Evolutionary conservation across 208 protist genomes (phyloP), one percentile per base, ranked within the genome.

Genomic region (Naegleria gruberi): DNA sequence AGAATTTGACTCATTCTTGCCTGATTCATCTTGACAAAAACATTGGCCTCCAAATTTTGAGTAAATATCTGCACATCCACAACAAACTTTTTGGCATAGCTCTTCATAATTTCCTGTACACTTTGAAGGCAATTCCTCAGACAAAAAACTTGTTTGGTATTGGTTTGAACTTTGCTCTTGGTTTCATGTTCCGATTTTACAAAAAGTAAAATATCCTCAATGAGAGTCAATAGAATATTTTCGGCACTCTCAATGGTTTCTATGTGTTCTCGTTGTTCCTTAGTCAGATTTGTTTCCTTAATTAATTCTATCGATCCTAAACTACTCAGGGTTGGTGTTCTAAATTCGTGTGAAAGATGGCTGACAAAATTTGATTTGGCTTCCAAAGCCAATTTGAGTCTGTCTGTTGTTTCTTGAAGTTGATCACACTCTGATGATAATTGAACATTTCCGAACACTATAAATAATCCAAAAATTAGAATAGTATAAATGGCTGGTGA

Each of bases 161-260:
- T 77, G 0, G 65, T 77, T 23, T 65, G 15, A 23, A 1, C 2
- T 65, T 65, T 23, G 12, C 30, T 65, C 30, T 65, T 65, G 30
- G 19, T 65, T 37, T 77, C 65, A 77, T 77, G 65, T 8, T 77
- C 65, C 19, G 30, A 12, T n/a, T 77, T 77, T 19, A 37, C 17
- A 77, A 77, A 77, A 1, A 77, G 30, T 77, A 77, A 77, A 77
- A 77, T 77, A 77, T 77, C 65, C 34, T 77, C 65, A 77, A 77
- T 77, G 6, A 77, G 34, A 37, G 65, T 37, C 34, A 77, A 37
- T 77, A 77, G 8, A 37, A 77, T 77, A 37, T n/a, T 77, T 8
- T 77, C 30, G 5, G 65, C 17, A 77, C 26, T 37, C 34, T 77
- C 65, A 7, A 77, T 77, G 0, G 65, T 77, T 12, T 77, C 65